Base-by-base conservation (phyloP, 2,329 filamentous ascomycete species). In the Pseudogymnoascus pannorum region DNA sequence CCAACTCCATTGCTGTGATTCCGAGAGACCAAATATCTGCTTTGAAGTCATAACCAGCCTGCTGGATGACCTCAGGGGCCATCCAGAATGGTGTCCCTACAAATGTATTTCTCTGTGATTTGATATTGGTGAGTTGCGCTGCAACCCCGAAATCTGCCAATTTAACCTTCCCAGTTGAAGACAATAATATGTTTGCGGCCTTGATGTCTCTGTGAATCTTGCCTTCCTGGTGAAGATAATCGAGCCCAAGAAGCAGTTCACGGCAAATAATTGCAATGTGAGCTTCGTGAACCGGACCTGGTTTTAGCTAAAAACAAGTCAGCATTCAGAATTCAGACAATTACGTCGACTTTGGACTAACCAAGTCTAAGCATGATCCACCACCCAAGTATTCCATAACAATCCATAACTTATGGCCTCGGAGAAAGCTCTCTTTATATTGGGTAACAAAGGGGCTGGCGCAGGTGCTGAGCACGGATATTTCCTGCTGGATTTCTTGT, bases 201-300 rank as follows among this genome's bases (percentile, higher is more conserved):
- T 97, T 97, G 79, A 97, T 95, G 71, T 97, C 93, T 68, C 93
- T 85, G 72, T 97, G 93, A 59, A 97, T 96, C 75, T 97, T 97
- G 64, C 93, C 93, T 71, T 96, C 93, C 62, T 83, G 85, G 71
- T 97, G 93, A 20, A 97, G 83, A 71, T 99, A 99, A 69, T 96
- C 91, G 68, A 99, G 84, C 6, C 93, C 94, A 11, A 89, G 81
- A 9, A 99, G 82, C 24, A 99, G 82, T 73, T 99, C 92, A 63
- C 92, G 89, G 74, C 93, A 96, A 70, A 97, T 87, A 72, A 97
- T 92, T 66, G 93, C 92, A 67, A 97, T 95, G 71, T 97, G 92
- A 12, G 84, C 81, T 80, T 99, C 94, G 71, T 84, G 86, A 74
- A 99, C 95, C 61, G 87, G 84, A 57, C 90, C 92, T 14, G 92